Evolutionary conservation across 2,329 filamentous ascomycete genomes (phyloP), one percentile per base, ranked within the genome.

Genomic region (Colletotrichum lentis): DNA sequence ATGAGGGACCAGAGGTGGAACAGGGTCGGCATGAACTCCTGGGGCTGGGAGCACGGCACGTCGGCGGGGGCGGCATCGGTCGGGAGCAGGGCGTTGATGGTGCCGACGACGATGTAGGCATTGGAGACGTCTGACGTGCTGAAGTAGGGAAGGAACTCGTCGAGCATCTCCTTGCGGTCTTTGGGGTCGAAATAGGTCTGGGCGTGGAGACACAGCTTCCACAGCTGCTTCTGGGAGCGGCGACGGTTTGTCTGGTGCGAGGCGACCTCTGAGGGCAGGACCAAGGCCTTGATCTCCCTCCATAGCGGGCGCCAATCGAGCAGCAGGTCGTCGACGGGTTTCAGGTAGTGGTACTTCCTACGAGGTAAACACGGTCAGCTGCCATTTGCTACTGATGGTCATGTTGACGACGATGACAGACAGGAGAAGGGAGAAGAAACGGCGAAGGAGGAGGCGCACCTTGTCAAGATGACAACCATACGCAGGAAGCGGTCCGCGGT

Each of bases 1-100:
- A 98, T 89, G 49, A 98, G 84, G 1, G 94, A 96, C 96, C 96
- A 99, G 1, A 98, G 81, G 78, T 99, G 96, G 83, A 99, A 99
- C 73, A 97, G 91, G 0, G 95, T 97, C 3, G 96, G 96, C 43
- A 98, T 82, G 74, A 96, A 95, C 75, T 95, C 90, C 72, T 94
- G 90, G 0, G 96, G 95, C 73, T 94, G 90, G n/a, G 97, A 88
- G 73, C 94, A 88, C 39, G 85, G 83, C 73, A 91, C 88, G 37
- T 88, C 88, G 31, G 88, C 85, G 4, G 93, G 91, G 3, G 91
- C 88, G 1, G 94, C 90, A 43, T 90, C 88, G 8, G 95, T 97
- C 20, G 96, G 96, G 69, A 99, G 85, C 74, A 99, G 84, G 71
- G 96, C 82, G 74, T 97, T 97, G 74, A 99, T 84, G 69, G 95